Base-by-base conservation (phyloP, 495 filamentous ascomycete genomes). In the Coniosporium apollinis region DNA sequence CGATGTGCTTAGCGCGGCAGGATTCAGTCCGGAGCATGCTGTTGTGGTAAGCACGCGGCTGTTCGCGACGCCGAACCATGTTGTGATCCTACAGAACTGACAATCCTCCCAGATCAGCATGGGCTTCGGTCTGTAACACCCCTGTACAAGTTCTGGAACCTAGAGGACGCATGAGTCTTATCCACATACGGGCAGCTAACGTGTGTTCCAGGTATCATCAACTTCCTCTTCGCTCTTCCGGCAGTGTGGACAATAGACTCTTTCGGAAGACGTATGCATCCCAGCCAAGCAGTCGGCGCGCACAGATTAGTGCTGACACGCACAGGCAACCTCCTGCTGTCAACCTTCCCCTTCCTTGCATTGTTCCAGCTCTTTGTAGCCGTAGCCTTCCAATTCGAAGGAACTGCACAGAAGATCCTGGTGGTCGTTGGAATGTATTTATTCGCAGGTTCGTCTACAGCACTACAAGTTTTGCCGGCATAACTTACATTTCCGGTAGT, bases 171-270 rank as follows among this genome's bases (percentile, higher is more conserved):
- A n/a, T n/a, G n/a, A n/a, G n/a, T n/a, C n/a, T n/a, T n/a, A n/a
- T n/a, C n/a, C n/a, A n/a, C n/a, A n/a, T n/a, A n/a, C n/a, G n/a
- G n/a, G n/a, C n/a, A n/a, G n/a, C n/a, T n/a, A n/a, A n/a, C n/a
- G n/a, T n/a, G n/a, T n/a, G n/a, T n/a, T n/a, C n/a, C n/a, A 13
- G 24, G 24, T 17, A 15, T 43, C 22, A 21, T 49, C 29, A 49
- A 45, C 21, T 49, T 41, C 21, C 15, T 46, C 5, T 40, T 40
- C 22, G 46, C 46, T 16, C 18, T 49, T 14, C 46, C 46, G 6
- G 46, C 46, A 18, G 28, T 49, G 26, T 46, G 28, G 20, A 33
- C 39, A 2, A 49, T 49, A 30, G 46, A 49, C 31, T 30, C 33
- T 2, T 41, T 45, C 17, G 46, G 46, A 20, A 35, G 46, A 6